These are phyloP conservation scores for Hypoxylon sp. DNA, from an alignment of 2,329 filamentous ascomycete genomes.

Conservation along the genomic window DNA sequence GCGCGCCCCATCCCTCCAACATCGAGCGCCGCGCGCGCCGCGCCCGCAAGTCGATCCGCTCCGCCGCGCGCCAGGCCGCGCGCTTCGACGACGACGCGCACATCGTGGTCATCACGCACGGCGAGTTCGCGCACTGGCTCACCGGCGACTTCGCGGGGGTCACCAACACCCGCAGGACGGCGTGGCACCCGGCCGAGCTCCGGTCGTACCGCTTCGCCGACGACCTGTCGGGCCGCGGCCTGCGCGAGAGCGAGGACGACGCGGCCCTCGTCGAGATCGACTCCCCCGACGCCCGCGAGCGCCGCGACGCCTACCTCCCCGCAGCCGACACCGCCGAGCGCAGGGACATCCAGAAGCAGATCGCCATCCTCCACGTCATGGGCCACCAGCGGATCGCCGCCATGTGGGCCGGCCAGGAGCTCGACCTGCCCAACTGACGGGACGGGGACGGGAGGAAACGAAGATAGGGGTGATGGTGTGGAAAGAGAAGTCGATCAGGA, in stretches of 20 bases:
- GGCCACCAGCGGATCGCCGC: neutral
- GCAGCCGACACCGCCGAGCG: neutral
- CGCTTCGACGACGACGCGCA: conserved; percentile 58
- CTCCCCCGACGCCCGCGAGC: neutral
- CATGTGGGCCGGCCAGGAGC: neutral
- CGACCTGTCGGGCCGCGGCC: too few species aligned
- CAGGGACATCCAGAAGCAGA: neutral
- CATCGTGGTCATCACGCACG: conserved; percentile 80
- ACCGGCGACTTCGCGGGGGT: conserved; percentile 79
- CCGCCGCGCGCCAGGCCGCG: conserved; percentile 47
- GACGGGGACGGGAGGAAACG: too few species aligned
- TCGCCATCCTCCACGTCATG: neutral
- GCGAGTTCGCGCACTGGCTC: conserved; percentile 82
- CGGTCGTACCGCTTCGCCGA: conserved; percentile 59
- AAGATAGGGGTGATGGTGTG: neutral
- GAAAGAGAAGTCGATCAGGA: neutral
- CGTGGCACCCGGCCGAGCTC: conserved; percentile 72
- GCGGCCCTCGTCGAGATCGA: conserved; percentile 47
- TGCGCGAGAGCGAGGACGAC: conserved; percentile 54
- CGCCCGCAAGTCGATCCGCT: conserved; percentile 64
- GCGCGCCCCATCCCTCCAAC: conserved; percentile 55
- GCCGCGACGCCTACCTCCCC: conserved; percentile 49
- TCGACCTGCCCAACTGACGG: too few species aligned
- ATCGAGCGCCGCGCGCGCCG: conserved; percentile 66
- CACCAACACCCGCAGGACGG: conserved; percentile 56